A percentile compares a stretch with the other conserved stretches of the same genome.
These are phyloP conservation scores for Avena sativa DNA, from an alignment of 176 grass and related monocot species.

Conservation along the genomic window DNA sequence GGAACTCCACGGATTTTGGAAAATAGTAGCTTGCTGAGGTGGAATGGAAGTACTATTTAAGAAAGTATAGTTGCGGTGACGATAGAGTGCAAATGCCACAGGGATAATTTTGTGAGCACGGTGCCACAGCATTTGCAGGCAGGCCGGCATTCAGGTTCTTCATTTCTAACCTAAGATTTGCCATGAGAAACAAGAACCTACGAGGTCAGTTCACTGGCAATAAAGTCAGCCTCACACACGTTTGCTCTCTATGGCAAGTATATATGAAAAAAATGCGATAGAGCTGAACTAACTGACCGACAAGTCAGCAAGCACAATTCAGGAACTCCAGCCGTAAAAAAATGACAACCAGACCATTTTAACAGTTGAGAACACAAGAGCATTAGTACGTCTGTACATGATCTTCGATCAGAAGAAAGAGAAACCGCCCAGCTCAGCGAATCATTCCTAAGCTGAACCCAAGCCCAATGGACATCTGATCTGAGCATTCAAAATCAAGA, in stretches of 20 bases:
- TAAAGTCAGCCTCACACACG: background rate
- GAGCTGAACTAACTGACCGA: background rate
- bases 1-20: background rate
- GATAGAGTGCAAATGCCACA: background rate
- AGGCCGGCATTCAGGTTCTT: background rate
- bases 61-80: background rate
- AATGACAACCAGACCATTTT: background rate
- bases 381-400: background rate
- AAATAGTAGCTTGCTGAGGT: background rate
- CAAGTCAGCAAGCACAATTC: background rate
- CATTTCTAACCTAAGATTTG: constrained; percentile 12
- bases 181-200: background rate
- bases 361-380: background rate
- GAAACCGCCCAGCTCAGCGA: background rate
- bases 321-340: background rate
- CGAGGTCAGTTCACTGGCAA: background rate
- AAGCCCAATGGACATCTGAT: background rate
- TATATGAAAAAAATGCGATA: background rate
- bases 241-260: background rate
- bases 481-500: too few species aligned
- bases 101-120: background rate
- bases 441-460: background rate
- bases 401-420: background rate
- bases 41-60: constrained; percentile 17
- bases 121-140: background rate